phyloP scores from a whole-genome alignment of 352 stramenopile genomes.

The Albugo candida region DNA sequence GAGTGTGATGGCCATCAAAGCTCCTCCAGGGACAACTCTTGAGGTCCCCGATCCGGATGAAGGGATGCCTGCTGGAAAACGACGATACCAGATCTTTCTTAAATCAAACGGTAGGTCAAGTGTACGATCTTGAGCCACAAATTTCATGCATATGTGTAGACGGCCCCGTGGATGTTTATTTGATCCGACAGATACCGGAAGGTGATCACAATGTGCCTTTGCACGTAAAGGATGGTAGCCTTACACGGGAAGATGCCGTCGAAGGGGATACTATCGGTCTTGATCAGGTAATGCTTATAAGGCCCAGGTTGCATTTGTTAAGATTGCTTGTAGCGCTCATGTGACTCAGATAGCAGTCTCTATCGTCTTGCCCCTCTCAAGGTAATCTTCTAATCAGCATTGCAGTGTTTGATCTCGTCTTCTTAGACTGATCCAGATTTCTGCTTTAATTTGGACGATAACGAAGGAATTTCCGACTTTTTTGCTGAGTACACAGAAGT shows the following conservation, averaged over 20 bases:
- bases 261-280: neutral
- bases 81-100: constrained; percentile 90
- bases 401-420: neutral
- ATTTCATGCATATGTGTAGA: constrained; percentile 14
- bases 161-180: constrained; percentile 81
- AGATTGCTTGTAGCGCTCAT: constrained; percentile 27
- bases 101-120: constrained; percentile 46
- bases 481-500: constrained; percentile 23
- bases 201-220: constrained; percentile 8
- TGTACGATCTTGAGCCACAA: neutral
- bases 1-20: constrained; percentile 88
- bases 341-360: constrained; percentile 60
- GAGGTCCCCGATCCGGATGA: constrained; percentile 90
- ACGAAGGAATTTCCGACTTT: constrained; percentile 75
- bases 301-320: neutral
- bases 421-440: constrained; percentile 69
- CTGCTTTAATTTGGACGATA: constrained; percentile 77
- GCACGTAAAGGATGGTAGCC: no score
- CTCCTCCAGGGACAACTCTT: constrained; percentile 83
- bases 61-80: constrained; percentile 74
- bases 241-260: no score
- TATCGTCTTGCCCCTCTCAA: constrained; percentile 76
- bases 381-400: constrained; percentile 13
- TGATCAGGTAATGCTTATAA: neutral
- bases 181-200: constrained; percentile 44